phyloP scores from a whole-genome alignment of 495 filamentous ascomycete genomes.

The Letharia columbiana region DNA sequence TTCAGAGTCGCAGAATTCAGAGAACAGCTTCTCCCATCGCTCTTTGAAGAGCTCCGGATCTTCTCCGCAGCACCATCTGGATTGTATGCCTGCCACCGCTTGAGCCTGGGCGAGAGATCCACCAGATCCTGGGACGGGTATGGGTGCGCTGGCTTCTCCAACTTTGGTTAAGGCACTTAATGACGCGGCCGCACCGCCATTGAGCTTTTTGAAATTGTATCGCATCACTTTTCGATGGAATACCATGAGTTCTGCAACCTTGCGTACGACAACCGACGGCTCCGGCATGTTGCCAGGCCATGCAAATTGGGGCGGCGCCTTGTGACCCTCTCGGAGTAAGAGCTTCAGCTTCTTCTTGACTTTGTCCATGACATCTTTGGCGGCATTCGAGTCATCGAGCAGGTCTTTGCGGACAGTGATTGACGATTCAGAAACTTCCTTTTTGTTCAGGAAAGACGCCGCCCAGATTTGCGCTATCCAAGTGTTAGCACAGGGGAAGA shows the following conservation, averaged over 20 bases:
- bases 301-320: slow-evolving; percentile 86
- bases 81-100: slow-evolving; percentile 63
- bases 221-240: slow-evolving; percentile 93
- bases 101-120: slow-evolving; percentile 36
- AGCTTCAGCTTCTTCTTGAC: slow-evolving; percentile 98
- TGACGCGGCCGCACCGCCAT: slow-evolving; percentile 50
- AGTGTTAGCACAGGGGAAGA: slow-evolving; percentile 22
- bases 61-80: slow-evolving; percentile 93
- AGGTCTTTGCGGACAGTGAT: slow-evolving; percentile 89
- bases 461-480: slow-evolving; percentile 83
- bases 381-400: slow-evolving; percentile 96
- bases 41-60: slow-evolving; percentile 92
- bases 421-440: slow-evolving; percentile 72
- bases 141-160: slow-evolving; percentile 31
- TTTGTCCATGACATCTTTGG: slow-evolving; percentile 99
- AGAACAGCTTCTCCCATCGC: slow-evolving; percentile 97
- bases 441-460: slow-evolving; percentile 76
- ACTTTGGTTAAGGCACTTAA: slow-evolving; percentile 36
- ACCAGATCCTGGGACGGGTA: slow-evolving; percentile 3
- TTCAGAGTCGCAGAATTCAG: slow-evolving; percentile 90
- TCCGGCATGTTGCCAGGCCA: slow-evolving; percentile 92
- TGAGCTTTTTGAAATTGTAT: slow-evolving; percentile 75
- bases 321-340: slow-evolving; percentile 75
- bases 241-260: slow-evolving; percentile 95
- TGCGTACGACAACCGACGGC: slow-evolving; percentile 76